phyloP scores from a whole-genome alignment of 257 asterid species.

The Agastache rugosa region DNA sequence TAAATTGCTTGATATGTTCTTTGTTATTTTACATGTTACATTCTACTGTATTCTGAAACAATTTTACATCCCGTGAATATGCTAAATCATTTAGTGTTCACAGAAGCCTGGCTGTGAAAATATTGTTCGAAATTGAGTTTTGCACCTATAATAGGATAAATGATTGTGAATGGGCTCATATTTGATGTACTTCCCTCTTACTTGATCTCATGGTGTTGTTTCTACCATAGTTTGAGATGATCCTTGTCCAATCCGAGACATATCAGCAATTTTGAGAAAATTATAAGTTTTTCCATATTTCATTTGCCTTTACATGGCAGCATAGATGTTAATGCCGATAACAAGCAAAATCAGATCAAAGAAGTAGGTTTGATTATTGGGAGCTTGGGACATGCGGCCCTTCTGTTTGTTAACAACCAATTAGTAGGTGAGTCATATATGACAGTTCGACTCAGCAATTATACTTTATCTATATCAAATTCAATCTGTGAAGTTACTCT shows the following conservation, averaged over 20 bases:
- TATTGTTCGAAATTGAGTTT: neutral
- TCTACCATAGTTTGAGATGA: neutral
- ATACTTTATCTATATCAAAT: neutral
- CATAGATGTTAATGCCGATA: slow-evolving; percentile 48
- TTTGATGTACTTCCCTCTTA: neutral
- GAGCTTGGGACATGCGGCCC: slow-evolving; percentile 88
- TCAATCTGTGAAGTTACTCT: slow-evolving; percentile 17
- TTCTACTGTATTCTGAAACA: neutral
- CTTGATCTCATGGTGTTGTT: neutral
- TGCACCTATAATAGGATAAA: slow-evolving; percentile 9
- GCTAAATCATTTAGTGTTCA: neutral
- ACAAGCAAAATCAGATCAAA: slow-evolving; percentile 40
- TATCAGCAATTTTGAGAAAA: neutral
- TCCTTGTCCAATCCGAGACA: neutral
- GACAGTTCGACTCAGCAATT: slow-evolving; percentile 7
- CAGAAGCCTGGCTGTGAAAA: neutral
- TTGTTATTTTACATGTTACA: neutral
- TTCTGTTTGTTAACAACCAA: slow-evolving; percentile 70
- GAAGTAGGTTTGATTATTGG: slow-evolving; percentile 51
- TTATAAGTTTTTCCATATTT: neutral
- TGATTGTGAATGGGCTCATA: neutral
- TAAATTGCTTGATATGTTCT: slow-evolving; percentile 23
- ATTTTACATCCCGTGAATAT: neutral
- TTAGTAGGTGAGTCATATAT: slow-evolving; percentile 53
- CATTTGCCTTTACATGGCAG: slow-evolving; percentile 43